Conservation (phyloP, 345 rosid species). For the Crucihimalaya himalaica region DNA sequence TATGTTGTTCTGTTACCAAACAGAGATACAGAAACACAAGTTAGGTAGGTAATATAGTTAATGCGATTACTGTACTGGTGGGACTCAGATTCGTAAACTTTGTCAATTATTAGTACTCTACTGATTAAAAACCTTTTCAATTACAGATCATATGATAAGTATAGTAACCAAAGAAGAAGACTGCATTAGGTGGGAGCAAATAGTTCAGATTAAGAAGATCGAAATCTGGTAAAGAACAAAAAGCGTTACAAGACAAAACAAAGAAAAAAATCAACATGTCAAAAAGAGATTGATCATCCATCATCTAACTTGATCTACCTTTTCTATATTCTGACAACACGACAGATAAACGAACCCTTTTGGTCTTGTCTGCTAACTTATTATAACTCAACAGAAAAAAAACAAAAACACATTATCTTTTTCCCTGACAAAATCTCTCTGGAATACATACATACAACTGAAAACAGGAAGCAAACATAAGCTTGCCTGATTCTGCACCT, state of each 20-base stretch:
- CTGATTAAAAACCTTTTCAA: too few relatives aligned
- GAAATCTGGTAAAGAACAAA: conserved; percentile 16
- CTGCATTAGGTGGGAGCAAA: neutral
- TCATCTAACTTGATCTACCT: neutral
- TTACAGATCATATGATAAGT: too few relatives aligned
- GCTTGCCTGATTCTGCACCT: conserved; percentile 18
- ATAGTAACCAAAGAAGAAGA: neutral
- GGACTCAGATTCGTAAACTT: neutral
- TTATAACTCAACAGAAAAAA: conserved; percentile 1
- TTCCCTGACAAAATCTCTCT: conserved; percentile 26
- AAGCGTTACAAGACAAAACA: neutral
- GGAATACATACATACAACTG: conserved; percentile 30
- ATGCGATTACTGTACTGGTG: conserved; percentile 10
- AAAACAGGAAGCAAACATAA: conserved; percentile 8
- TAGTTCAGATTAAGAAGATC: neutral
- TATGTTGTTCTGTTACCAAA: neutral
- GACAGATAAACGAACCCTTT: conserved; percentile 12
- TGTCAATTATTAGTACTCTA: too few relatives aligned
- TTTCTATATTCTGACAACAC: conserved; percentile 28
- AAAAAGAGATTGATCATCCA: conserved; percentile 25
- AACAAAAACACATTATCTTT: neutral
- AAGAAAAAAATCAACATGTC: conserved; percentile 1
- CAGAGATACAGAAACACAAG: neutral
- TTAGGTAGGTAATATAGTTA: neutral
- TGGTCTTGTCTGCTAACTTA: conserved; percentile 20